Conservation (phyloP, 345 rosid species). For the Acer yangbiense region DNA sequence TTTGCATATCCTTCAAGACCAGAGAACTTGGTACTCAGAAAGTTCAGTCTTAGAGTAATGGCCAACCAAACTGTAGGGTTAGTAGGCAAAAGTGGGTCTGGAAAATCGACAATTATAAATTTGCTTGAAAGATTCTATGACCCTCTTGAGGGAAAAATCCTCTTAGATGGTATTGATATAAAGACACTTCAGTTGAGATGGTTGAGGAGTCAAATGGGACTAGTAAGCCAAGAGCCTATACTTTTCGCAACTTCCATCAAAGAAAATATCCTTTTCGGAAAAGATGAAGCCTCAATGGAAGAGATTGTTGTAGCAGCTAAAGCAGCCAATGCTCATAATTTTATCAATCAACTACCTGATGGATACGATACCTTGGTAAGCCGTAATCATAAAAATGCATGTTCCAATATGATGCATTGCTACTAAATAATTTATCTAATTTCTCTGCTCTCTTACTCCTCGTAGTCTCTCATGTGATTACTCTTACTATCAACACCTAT, state of each 20-base stretch:
- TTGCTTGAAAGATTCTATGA: conserved; percentile 50
- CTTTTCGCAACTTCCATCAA: conserved; percentile 33
- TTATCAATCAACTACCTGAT: conserved; percentile 28
- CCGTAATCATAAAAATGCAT: background rate
- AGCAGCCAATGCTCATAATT: conserved; percentile 40
- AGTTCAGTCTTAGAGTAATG: conserved; percentile 38
- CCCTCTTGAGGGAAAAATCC: conserved; percentile 39
- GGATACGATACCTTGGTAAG: conserved; percentile 32
- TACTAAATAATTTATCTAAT: background rate
- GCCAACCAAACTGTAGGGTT: conserved; percentile 43
- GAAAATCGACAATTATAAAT: conserved; percentile 47
- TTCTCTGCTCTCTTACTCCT: background rate
- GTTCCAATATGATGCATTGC: background rate
- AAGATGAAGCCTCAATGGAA: conserved; percentile 30
- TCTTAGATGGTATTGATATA: conserved; percentile 35
- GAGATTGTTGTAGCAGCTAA: conserved; percentile 30
- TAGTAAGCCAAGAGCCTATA: conserved; percentile 39
- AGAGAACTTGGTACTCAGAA: conserved; percentile 32
- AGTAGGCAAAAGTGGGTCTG: conserved; percentile 50
- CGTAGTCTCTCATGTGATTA: background rate
- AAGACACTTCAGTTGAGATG: conserved; percentile 23
- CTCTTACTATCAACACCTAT: background rate
- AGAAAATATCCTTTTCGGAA: conserved; percentile 32
- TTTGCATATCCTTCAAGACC: conserved; percentile 47
- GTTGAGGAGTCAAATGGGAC: conserved; percentile 25